Base-by-base conservation (phyloP, 495 filamentous ascomycete species). In the Tetracladium marchalianum region DNA sequence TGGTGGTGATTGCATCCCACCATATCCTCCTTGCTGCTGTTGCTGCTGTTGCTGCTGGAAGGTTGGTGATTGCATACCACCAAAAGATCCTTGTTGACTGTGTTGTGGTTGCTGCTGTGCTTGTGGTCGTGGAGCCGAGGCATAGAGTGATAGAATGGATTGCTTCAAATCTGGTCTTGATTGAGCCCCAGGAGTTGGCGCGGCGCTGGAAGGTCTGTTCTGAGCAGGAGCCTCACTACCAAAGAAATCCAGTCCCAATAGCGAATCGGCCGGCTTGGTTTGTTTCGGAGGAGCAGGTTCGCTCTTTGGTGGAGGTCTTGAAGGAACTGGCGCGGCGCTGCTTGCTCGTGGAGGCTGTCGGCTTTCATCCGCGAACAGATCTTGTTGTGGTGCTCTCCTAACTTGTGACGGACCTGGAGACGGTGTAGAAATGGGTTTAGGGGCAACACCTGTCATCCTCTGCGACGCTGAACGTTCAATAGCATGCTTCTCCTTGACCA, bases 101-200 rank as follows among this genome's bases (percentile, higher is more conserved):
- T 74, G 76, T 19, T 81, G 80, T 49, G 75, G 73, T 47, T 74
- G 68, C 46, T 75, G 69, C 42, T 76, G 78, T 9, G 71, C 72
- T 53, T 83, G 82, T 34, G 80, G 74, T 47, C 76, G 73, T 13
- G 83, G 85, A 35, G 85, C 82, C 35, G 90, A 87, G 32, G 92
- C 85, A 59, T 98, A 98, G 7, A 98, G 71, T 2, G 93, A 97
- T 10, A 98, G 67, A 46, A 98, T 98, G 11, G 90, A 96, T 61
- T 95, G 90, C 62, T 97, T 97, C 34, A 98, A 69, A 62, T 98
- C 92, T 1, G 93, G 90, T 34, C 92, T 73, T 35, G 90, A 95
- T 53, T 85, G 78, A 15, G 71, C 68, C 9, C 75, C 64, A 24
- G 75, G 66, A 17, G 77, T 77, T 15, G 82, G 76, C 31, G 76